phyloP scores from a whole-genome alignment of 2,329 filamentous ascomycete genomes.

The Fusarium sp. region DNA sequence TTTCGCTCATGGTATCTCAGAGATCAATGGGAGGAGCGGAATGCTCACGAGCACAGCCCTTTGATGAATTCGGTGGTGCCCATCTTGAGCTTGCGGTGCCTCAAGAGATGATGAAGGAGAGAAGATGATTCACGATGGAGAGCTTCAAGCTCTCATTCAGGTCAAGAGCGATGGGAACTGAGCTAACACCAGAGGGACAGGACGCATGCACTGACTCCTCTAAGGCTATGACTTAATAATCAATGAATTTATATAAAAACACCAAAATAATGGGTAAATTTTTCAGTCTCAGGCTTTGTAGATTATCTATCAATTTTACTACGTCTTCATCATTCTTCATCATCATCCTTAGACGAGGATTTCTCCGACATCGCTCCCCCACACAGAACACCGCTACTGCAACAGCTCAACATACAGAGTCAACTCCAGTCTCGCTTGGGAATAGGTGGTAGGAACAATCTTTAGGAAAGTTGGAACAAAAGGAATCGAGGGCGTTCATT shows the following conservation, averaged over 20 bases:
- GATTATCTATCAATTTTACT: not conserved
- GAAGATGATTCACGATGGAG: too few relatives aligned
- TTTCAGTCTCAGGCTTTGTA: not conserved
- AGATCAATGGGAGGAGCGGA: too few relatives aligned
- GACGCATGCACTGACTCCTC: not conserved
- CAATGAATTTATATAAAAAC: not conserved
- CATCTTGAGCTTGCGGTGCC: not conserved
- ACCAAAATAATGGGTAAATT: not conserved
- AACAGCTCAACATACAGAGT: not conserved
- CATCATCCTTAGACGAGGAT: not conserved
- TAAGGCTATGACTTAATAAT: not conserved
- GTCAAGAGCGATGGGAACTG: too few relatives aligned
- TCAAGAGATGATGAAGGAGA: not conserved
- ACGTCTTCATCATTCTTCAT: not conserved
- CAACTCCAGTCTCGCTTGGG: not conserved
- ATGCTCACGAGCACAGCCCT: too few relatives aligned
- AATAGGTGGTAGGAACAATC: not conserved
- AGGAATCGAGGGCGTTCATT: conserved; percentile 71
- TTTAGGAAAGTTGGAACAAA: conserved; percentile 57
- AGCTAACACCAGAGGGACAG: too few relatives aligned
- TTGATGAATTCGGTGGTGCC: not conserved
- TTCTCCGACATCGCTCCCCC: not conserved
- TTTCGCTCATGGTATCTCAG: too few relatives aligned
- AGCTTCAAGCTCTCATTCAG: too few relatives aligned
- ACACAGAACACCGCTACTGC: not conserved